Conservation (phyloP, 352 stramenopile species). For the Phytophthora pistaciae region DNA sequence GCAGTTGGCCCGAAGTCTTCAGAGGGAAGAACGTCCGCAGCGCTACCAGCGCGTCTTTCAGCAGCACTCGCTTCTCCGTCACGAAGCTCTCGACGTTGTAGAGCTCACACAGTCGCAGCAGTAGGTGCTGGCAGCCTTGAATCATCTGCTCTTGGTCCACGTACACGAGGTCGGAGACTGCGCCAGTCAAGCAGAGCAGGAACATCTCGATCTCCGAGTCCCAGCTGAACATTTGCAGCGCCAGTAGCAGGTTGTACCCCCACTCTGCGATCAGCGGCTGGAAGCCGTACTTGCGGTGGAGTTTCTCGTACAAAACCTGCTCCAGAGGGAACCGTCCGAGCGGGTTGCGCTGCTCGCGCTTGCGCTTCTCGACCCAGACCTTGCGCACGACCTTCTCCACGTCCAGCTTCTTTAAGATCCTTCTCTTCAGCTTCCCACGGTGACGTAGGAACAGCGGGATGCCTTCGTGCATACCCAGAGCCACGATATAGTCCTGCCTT, state of each 20-base stretch:
- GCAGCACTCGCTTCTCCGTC: constrained; percentile 56
- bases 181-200: constrained; percentile 70
- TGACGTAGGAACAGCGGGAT: constrained; percentile 80
- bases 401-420: constrained; percentile 71
- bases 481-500: constrained; percentile 74
- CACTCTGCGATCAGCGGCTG: constrained; percentile 85
- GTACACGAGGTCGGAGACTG: constrained; percentile 76
- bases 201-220: constrained; percentile 87
- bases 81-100: constrained; percentile 72
- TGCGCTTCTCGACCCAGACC: constrained; percentile 80
- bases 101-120: constrained; percentile 56
- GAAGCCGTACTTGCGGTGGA: constrained; percentile 85
- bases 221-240: constrained; percentile 73
- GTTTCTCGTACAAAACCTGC: constrained; percentile 78
- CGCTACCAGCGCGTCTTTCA: constrained; percentile 80
- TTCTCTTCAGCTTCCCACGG: constrained; percentile 73
- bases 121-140: constrained; percentile 51
- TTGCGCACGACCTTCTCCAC: constrained; percentile 76
- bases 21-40: constrained; percentile 83
- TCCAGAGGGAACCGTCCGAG: constrained; percentile 57
- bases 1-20: constrained; percentile 76
- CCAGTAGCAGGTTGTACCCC: constrained; percentile 87
- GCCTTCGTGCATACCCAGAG: constrained; percentile 60
- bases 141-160: constrained; percentile 81
- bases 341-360: constrained; percentile 68